Evolutionary conservation across 768 basidiomycete genomes (phyloP).

Genomic region (Tricholoma hemisulphureum): DNA sequence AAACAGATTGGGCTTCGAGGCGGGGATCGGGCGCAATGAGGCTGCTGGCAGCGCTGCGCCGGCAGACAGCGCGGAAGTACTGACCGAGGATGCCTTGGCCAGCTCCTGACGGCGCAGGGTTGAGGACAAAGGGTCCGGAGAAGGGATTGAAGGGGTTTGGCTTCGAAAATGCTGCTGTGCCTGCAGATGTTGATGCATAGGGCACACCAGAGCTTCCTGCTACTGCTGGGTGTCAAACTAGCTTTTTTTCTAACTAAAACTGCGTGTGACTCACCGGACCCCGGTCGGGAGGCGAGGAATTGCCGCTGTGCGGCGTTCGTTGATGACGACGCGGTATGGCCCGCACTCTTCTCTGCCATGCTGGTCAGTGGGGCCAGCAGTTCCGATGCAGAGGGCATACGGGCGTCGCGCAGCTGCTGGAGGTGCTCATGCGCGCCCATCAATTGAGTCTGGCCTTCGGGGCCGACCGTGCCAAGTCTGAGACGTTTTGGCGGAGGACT

Average conservation of each 20-base stretch:
- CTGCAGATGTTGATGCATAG: background rate
- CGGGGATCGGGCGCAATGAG: too few relatives aligned
- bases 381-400: background rate
- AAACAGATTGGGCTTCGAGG: background rate
- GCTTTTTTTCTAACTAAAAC: background rate
- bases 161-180: too few relatives aligned
- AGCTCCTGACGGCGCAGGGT: too few relatives aligned
- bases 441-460: background rate
- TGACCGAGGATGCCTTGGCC: too few relatives aligned
- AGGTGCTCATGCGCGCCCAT: background rate
- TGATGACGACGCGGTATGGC: too few relatives aligned
- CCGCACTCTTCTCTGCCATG: background rate
- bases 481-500: conserved; percentile 1
- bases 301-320: background rate
- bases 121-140: too few relatives aligned
- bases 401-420: background rate
- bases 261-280: background rate
- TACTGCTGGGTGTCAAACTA: background rate
- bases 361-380: background rate
- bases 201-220: background rate
- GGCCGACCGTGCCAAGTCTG: conserved; percentile 5
- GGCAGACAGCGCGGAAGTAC: too few relatives aligned
- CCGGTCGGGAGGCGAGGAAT: background rate
- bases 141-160: background rate
- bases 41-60: too few relatives aligned